phyloP scores from a whole-genome alignment of 257 asterid species.

The Lavandula angustifolia region DNA sequence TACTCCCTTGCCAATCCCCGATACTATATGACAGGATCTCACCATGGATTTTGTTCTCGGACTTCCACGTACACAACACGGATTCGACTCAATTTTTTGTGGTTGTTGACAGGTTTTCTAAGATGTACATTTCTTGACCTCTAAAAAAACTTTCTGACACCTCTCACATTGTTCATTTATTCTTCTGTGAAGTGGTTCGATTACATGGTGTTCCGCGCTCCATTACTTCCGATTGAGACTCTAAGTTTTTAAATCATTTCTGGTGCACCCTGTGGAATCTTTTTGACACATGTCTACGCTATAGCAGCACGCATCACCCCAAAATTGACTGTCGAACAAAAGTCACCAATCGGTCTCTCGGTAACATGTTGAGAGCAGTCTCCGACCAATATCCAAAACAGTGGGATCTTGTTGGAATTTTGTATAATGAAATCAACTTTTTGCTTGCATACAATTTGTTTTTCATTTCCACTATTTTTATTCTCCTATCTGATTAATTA shows the following conservation, averaged over 20 bases:
- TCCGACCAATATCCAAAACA: neutral
- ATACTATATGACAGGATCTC: neutral
- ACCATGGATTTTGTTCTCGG: neutral
- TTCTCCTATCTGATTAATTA: too few species aligned
- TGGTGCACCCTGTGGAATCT: neutral
- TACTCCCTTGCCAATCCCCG: neutral
- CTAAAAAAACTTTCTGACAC: neutral
- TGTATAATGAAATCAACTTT: too few species aligned
- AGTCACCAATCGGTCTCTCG: neutral
- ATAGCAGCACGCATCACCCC: neutral
- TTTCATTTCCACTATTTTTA: too few species aligned
- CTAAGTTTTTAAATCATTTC: neutral
- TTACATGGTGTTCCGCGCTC: neutral
- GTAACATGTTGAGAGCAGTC: neutral
- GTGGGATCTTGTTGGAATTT: neutral
- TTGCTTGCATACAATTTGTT: too few species aligned
- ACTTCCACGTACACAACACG: neutral
- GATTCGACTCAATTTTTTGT: neutral
- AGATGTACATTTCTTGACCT: neutral
- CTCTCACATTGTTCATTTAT: neutral
- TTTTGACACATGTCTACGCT: neutral
- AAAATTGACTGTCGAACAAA: neutral
- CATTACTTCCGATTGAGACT: neutral
- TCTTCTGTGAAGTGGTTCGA: neutral
- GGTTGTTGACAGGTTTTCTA: neutral